Evolutionary conservation across 129 eudicot species (phyloP), one percentile per base, ranked within the genome.

Genomic region (Erigeron canadensis): DNA sequence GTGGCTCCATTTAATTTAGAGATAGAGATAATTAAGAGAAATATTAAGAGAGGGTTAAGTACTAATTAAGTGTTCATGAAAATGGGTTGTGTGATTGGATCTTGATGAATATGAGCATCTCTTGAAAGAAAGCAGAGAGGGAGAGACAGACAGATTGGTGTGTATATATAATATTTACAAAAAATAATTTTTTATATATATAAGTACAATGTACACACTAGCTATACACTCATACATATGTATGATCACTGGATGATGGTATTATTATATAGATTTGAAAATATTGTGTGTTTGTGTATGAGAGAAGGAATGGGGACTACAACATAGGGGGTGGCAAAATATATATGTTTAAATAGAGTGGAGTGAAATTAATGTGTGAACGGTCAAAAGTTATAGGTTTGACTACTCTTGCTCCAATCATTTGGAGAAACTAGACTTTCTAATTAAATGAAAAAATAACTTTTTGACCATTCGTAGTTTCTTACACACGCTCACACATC

Each of bases 11-110:
- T 67, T 8, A n/a, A n/a, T n/a, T 37, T 17, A 47, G 55, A 77
- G 71, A 54, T 17, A 15, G 11, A 58, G 28, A 37, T 9, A 42
- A n/a, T n/a, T n/a, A n/a, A n/a, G n/a, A n/a, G n/a, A n/a, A 63
- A 28, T 37, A 19, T 23, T 43, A 60, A 41, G 23, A 59, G 46
- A 13, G 50, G 38, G 43, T 59, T 10, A 28, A 28, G 2, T n/a
- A n/a, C n/a, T n/a, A n/a, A n/a, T 59, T 10, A 22, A 18, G 23
- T 28, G 28, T 75, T 64, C 58, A 50, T 65, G 47, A 57, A 80
- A 74, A 77, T 72, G 69, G 63, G 74, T n/a, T n/a, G n/a, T 70
- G 69, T 69, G 80, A 72, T 74, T 83, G 82, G 88, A 84, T 80
- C 82, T 84, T 72, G 84, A 76, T 62, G 42, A 57, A 76, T 62